Evolutionary conservation across 2,329 filamentous ascomycete genomes (phyloP).

Genomic region (Calonectria henricotiae): DNA sequence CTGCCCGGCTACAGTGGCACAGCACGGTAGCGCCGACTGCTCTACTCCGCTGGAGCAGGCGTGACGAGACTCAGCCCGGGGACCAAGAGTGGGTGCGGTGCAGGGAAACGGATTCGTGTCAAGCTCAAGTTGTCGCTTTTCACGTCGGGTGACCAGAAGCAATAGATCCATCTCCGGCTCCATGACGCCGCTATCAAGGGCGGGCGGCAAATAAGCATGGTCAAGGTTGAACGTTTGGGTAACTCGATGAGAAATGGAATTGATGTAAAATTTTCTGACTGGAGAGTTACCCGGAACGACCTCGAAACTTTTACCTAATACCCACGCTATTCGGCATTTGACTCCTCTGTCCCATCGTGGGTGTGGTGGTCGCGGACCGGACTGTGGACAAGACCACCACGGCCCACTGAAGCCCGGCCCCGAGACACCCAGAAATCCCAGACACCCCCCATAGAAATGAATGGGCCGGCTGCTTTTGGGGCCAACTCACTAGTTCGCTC

Average conservation of each 20-base stretch:
- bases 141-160: constrained; percentile 49
- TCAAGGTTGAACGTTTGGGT: constrained; percentile 45
- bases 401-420: constrained; percentile 20
- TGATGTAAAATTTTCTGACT: constrained; percentile 57
- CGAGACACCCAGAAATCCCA: constrained; percentile 23
- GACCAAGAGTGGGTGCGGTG: constrained; percentile 23
- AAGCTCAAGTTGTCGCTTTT: constrained; percentile 32
- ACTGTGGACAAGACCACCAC: constrained; percentile 27
- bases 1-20: constrained; percentile 15
- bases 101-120: constrained; percentile 30
- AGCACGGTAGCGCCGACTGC: constrained; percentile 23
- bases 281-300: constrained; percentile 51
- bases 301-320: constrained; percentile 60
- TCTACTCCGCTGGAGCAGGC: constrained; percentile 13
- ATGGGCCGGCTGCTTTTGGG: constrained; percentile 23
- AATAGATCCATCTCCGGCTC: constrained; percentile 47
- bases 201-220: constrained; percentile 49
- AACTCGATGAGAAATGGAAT: constrained; percentile 57
- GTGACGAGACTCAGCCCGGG: constrained; percentile 22
- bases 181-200: constrained; percentile 50
- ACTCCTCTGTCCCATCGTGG: constrained; percentile 51
- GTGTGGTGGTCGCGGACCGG: constrained; percentile 33
- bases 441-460: constrained; percentile 24
- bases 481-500: too few species aligned
- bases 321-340: constrained; percentile 54